A percentile compares a stretch with the other conserved stretches of the same genome.
phyloP scores from a whole-genome alignment of 2,329 filamentous ascomycete species.

The Botrytis pseudocinerea region DNA sequence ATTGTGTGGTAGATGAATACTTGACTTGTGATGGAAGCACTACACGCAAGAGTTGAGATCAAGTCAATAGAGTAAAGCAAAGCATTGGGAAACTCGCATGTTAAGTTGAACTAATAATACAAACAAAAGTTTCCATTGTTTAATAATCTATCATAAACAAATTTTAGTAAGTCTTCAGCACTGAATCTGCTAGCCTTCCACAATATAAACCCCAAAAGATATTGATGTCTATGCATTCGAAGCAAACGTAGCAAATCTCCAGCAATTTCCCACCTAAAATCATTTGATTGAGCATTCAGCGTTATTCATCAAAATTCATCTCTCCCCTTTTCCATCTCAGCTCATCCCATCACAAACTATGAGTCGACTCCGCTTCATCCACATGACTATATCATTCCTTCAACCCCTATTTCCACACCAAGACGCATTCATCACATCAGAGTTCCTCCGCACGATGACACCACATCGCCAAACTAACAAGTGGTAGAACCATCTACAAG shows the following conservation, averaged over 20 bases:
- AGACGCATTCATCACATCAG: too few relatives aligned
- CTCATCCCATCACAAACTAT: too few relatives aligned
- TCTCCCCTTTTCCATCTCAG: neutral
- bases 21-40: neutral
- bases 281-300: neutral
- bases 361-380: neutral
- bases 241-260: neutral
- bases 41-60: neutral
- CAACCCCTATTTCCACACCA: too few relatives aligned
- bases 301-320: neutral
- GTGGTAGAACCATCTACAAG: neutral
- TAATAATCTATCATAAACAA: neutral
- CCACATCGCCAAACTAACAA: slow-evolving; percentile 10
- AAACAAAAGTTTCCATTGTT: neutral
- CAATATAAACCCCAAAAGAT: neutral
- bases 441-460: neutral
- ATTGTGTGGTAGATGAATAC: too few relatives aligned
- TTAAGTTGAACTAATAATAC: neutral
- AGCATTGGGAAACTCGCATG: neutral
- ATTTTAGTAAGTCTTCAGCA: neutral
- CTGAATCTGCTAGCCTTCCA: fast-evolving
- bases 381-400: neutral
- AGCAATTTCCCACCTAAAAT: neutral
- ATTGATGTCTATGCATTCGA: neutral
- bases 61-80: neutral